These are phyloP conservation scores for Aspergillus felis DNA, from an alignment of 2,329 filamentous ascomycete species.

Conservation along the genomic window DNA sequence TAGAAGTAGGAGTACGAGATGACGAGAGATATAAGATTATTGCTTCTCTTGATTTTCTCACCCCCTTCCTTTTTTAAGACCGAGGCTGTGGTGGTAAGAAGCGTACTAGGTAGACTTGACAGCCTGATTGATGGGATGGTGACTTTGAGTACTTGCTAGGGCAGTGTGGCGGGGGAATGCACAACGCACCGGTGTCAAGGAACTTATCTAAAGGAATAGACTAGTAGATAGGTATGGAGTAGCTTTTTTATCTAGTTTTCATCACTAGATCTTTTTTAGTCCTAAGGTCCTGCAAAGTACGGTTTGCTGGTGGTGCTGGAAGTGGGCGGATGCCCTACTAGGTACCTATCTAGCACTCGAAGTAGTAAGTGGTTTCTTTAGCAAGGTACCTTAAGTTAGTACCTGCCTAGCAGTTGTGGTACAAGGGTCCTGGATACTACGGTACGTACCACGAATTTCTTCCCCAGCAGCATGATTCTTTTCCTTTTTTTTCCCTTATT, in stretches of 20 bases:
- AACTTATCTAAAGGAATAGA: neutral
- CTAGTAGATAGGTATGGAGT: neutral
- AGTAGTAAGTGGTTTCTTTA: neutral
- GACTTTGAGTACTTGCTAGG: neutral
- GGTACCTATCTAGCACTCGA: neutral
- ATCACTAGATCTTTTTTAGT: neutral
- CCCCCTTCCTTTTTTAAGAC: slow-evolving; percentile 12
- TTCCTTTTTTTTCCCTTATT: neutral
- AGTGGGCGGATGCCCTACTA: neutral
- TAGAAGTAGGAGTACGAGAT: slow-evolving; percentile 11
- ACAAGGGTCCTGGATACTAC: neutral
- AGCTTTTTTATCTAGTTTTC: neutral
- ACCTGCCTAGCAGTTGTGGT: neutral
- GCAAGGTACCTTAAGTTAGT: neutral
- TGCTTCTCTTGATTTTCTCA: slow-evolving; percentile 1
- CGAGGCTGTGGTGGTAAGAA: slow-evolving; percentile 9
- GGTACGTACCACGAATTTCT: neutral
- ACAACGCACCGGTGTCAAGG: neutral
- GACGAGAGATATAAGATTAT: slow-evolving; percentile 17
- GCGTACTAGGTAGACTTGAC: slow-evolving; percentile 2
- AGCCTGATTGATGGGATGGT: slow-evolving; percentile 8
- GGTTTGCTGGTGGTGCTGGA: neutral
- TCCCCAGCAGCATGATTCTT: neutral
- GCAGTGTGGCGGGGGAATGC: neutral
- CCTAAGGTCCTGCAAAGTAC: neutral